These are phyloP conservation scores for Penicillium brevicompactum DNA, from an alignment of 2,329 filamentous ascomycete genomes.

Conservation along the genomic window DNA sequence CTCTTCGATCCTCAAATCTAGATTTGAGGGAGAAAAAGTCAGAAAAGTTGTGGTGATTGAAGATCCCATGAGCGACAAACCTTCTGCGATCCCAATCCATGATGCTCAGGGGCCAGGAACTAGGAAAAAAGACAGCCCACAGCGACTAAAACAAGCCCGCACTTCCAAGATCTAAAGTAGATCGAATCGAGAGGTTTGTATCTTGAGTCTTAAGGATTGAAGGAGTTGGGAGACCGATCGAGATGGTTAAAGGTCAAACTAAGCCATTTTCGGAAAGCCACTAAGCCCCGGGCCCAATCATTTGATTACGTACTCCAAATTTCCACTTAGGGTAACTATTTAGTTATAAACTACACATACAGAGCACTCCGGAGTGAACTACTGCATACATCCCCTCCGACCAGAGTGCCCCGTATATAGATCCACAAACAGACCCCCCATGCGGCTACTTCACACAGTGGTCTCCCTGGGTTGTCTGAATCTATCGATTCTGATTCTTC, in stretches of 20 bases:
- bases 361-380: no score
- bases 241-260: background rate
- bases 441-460: background rate
- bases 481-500: no score
- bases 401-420: background rate
- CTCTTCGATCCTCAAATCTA: slow-evolving; percentile 45
- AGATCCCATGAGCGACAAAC: slow-evolving; percentile 28
- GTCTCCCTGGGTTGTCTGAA: background rate
- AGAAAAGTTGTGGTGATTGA: slow-evolving; percentile 4
- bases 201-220: background rate
- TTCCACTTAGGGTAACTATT: background rate
- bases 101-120: background rate
- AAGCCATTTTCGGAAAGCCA: slow-evolving; percentile 7
- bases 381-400: background rate
- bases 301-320: background rate
- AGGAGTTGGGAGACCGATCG: background rate
- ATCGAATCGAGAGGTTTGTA: no score
- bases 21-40: background rate
- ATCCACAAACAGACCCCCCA: no score
- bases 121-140: background rate
- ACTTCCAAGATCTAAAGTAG: background rate
- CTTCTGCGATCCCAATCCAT: slow-evolving; percentile 50
- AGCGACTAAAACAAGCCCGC: background rate
- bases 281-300: no score
- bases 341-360: no score